Percentiles rank a stretch among this genome's conserved stretches.
These are phyloP conservation scores for Backusella morwellensis DNA, from an alignment of 192 early-diverging fungal species.

Conservation along the genomic window DNA sequence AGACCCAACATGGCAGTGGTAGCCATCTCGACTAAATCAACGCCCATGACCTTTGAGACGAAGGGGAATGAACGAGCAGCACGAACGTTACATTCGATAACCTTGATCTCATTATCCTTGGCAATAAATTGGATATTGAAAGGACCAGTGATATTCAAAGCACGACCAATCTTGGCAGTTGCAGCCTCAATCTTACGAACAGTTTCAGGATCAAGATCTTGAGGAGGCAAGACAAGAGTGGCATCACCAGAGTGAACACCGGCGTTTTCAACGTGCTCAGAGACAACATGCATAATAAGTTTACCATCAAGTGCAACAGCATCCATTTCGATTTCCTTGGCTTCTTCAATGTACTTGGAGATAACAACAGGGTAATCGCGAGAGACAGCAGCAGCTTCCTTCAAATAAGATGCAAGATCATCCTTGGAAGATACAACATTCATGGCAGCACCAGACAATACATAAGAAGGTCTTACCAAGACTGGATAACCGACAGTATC, in stretches of 20 bases:
- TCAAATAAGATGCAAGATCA: conserved; percentile 83
- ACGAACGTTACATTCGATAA: conserved; percentile 99
- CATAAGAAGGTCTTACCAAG: conserved; percentile 96
- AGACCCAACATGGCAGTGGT: conserved; percentile 90
- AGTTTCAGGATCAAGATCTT: conserved; percentile 92
- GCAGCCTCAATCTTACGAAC: conserved; percentile 90
- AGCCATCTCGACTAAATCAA: conserved; percentile 98
- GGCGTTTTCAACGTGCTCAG: conserved; percentile 98
- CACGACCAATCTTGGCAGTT: conserved; percentile 90
- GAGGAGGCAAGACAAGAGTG: conserved; percentile 91
- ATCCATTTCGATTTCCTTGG: conserved; percentile 99
- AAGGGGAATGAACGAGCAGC: conserved; percentile 98
- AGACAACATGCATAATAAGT: conserved; percentile 90
- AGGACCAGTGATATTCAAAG: conserved; percentile 93
- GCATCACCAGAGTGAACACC: conserved; percentile 99
- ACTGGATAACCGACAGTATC: conserved; percentile 91
- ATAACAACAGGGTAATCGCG: conserved; percentile 96
- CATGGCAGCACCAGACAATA: conserved; percentile 98
- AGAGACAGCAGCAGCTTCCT: conserved; percentile 91
- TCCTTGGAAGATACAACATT: conserved; percentile 87
- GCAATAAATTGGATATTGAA: conserved; percentile 99
- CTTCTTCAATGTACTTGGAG: conserved; percentile 97
- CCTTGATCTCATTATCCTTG: conserved; percentile 99
- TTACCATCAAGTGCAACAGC: conserved; percentile 94
- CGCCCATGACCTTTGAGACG: conserved; percentile 93